A percentile compares a stretch with the other conserved stretches of the same genome.
Conservation (phyloP, 495 filamentous ascomycete genomes). For the Sporormia fimetaria region DNA sequence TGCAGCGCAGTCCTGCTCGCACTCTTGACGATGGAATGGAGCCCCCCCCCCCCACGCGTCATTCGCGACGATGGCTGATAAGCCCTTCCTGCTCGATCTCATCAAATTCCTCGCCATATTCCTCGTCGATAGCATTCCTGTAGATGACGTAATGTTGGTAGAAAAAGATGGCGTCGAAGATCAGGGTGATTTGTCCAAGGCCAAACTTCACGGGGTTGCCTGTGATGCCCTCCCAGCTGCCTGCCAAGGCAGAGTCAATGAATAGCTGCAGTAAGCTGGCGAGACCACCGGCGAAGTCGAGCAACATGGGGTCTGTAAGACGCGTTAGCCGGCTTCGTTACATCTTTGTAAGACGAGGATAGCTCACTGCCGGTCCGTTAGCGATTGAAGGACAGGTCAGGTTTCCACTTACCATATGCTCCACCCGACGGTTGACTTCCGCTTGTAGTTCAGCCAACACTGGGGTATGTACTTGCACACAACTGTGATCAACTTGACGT, state of each 20-base stretch:
- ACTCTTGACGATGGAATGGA: neutral
- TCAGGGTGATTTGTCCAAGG: slow-evolving; percentile 67
- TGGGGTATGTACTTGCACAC: slow-evolving; percentile 90
- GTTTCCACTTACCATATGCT: no score
- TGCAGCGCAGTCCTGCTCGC: no score
- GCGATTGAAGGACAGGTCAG: no score
- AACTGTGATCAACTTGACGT: slow-evolving; percentile 80
- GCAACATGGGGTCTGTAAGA: slow-evolving; percentile 70
- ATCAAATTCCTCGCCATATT: slow-evolving; percentile 1
- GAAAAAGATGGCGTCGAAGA: slow-evolving; percentile 82
- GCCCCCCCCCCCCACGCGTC: neutral
- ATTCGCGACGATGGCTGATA: neutral
- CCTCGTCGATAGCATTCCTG: slow-evolving; percentile 6
- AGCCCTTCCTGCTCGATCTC: slow-evolving; percentile 1
- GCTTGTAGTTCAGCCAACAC: slow-evolving; percentile 59
- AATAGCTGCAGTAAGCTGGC: slow-evolving; percentile 73
- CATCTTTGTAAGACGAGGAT: no score
- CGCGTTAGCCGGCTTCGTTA: no score
- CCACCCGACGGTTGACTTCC: slow-evolving; percentile 78
- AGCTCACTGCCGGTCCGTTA: no score
- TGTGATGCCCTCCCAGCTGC: slow-evolving; percentile 77
- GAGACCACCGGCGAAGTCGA: slow-evolving; percentile 71
- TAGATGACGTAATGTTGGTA: slow-evolving; percentile 64
- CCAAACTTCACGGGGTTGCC: slow-evolving; percentile 89
- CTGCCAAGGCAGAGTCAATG: slow-evolving; percentile 73